phyloP scores from a whole-genome alignment of 2,329 filamentous ascomycete species.

The Verticillium zaregamsianum region DNA sequence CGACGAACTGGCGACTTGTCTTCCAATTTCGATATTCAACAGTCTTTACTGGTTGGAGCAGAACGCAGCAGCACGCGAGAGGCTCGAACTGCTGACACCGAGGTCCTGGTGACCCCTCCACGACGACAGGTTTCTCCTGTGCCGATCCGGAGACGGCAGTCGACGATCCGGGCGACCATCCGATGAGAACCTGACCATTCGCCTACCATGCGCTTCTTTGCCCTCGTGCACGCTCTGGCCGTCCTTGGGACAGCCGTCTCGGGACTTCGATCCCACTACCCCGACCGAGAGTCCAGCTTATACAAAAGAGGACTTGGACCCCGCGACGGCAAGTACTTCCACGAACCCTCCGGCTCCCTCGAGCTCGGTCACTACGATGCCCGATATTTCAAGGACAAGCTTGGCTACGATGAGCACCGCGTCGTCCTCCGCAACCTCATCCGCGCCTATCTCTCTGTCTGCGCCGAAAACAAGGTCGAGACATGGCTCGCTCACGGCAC shows the following conservation, averaged over 20 bases:
- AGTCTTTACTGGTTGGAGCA: neutral
- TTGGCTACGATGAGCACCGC: conserved; percentile 64
- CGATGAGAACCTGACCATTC: neutral
- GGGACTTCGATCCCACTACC: neutral
- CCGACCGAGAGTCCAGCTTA: neutral
- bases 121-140: neutral
- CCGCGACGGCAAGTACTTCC: conserved; percentile 54
- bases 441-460: conserved; percentile 67
- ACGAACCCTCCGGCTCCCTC: conserved; percentile 57
- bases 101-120: neutral
- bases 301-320: neutral
- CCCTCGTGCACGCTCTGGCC: neutral
- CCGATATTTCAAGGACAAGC: conserved; percentile 61
- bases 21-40: neutral
- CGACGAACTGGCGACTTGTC: neutral
- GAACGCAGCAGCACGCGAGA: neutral
- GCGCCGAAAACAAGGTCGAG: conserved; percentile 61
- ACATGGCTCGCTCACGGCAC: conserved; percentile 88
- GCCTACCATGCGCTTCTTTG: neutral
- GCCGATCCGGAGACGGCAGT: neutral
- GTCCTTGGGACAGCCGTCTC: neutral
- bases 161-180: neutral
- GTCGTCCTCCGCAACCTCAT: conserved; percentile 65
- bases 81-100: neutral
- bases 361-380: conserved; percentile 69